These are phyloP conservation scores for Emericellopsis cladophorae DNA, from an alignment of 2,329 filamentous ascomycete species.

Conservation along the genomic window DNA sequence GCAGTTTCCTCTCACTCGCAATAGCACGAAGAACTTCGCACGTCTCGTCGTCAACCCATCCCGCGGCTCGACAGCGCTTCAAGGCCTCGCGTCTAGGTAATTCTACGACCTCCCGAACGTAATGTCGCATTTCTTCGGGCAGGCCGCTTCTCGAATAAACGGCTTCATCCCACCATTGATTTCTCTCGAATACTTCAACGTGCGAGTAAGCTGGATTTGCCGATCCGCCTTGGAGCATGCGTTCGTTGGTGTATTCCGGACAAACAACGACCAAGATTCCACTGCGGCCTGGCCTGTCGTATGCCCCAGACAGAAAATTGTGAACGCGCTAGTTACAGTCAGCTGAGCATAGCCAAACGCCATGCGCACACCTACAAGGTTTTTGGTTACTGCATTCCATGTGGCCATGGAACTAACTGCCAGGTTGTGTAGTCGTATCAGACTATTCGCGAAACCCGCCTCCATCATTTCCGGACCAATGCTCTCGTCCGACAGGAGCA, in stretches of 20 bases:
- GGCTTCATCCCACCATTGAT: neutral
- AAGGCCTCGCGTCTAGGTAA: no score
- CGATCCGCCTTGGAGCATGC: neutral
- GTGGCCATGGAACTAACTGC: neutral
- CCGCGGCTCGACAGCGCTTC: neutral
- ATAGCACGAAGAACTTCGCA: neutral
- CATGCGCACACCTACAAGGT: neutral
- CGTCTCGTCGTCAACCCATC: neutral
- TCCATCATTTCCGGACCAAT: no score
- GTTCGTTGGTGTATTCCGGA: constrained; percentile 3
- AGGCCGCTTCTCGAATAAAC: no score
- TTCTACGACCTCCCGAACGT: no score
- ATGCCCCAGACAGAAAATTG: neutral
- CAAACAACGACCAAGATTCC: constrained; percentile 1
- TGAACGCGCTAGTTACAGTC: neutral
- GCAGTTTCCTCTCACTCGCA: neutral
- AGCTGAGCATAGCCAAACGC: no score
- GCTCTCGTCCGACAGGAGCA: no score
- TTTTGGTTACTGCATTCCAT: neutral
- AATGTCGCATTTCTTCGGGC: no score
- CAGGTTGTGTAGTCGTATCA: neutral
- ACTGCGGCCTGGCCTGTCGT: neutral
- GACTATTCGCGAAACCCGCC: neutral
- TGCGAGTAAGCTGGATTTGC: no score
- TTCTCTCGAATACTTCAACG: neutral